Evolutionary conservation across 2,329 filamentous ascomycete genomes (phyloP), one percentile per base, ranked within the genome.

Genomic region (Penicillium fuscoglaucum): DNA sequence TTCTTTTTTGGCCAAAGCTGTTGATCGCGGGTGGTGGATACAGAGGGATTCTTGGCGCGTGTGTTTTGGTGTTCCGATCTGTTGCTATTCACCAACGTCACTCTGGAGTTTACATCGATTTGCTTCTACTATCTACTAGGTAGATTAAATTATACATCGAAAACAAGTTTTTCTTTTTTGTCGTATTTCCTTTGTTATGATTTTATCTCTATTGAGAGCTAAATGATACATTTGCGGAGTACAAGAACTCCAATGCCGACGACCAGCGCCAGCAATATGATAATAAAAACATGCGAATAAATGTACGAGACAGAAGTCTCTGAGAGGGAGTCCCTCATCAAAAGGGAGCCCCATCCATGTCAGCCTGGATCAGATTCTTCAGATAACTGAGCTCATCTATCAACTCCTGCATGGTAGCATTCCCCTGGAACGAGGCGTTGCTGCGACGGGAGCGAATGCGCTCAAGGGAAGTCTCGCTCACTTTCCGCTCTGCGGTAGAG

Each of bases 361-460:
- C 72, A 58, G 69, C 69, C 55, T 74, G 71, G 35, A 83, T 82
- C 58, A 80, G 73, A 53, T 75, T 74, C 26, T 79, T 78, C 41
- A 83, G 68, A 66, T 83, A 83, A 55, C 79, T 79, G 68, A 83
- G 70, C 60, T 83, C 81, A 61, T 79, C 77, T 65, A 83, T 74
- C 58, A 83, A 68, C 61, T 81, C 76, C 61, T 79, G 76, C 72
- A 83, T 78, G 19, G 74, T 75, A 37, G 67, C 73, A 58, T 74
- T 73, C 3, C 70, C 66, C 28, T 61, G 57, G 35, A 71, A 52
- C 17, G 66, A 66, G 6, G 61, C 57, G 51, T 65, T 56, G 48
- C 66, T 65, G 9, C 58, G 58, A 26, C 65, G 60, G 45, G 57
- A 67, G 37, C 35, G 53, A 45, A 49, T 50, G 19, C 50, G 33